Conservation (phyloP, 768 basidiomycete genomes). For the Lactarius akahatsu region DNA sequence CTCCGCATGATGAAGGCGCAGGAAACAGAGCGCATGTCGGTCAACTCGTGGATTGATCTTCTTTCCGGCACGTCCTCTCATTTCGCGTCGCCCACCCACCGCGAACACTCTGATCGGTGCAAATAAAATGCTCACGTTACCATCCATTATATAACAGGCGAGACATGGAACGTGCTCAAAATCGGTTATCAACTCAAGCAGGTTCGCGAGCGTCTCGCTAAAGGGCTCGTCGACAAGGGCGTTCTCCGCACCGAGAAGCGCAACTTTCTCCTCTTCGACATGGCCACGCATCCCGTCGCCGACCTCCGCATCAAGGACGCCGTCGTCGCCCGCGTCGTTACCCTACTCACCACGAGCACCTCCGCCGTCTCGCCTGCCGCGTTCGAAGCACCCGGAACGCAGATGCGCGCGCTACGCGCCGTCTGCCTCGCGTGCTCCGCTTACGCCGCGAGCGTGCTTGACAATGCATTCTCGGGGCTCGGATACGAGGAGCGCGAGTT, state of each 20-base stretch:
- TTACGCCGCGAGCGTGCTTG: constrained; percentile 92
- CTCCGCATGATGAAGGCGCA: constrained; percentile 92
- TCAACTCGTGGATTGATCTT: constrained; percentile 94
- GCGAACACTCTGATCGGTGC: constrained; percentile 1
- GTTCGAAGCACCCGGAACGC: constrained; percentile 72
- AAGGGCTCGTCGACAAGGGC: constrained; percentile 97
- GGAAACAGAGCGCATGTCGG: constrained; percentile 68
- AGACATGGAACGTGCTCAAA: constrained; percentile 99
- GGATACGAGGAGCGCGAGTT: constrained; percentile 92
- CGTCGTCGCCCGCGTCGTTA: constrained; percentile 71
- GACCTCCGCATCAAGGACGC: constrained; percentile 88
- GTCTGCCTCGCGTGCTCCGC: constrained; percentile 88
- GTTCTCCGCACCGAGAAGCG: constrained; percentile 98
- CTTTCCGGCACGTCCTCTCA: constrained; percentile 69
- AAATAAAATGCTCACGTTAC: not conserved
- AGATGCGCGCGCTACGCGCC: constrained; percentile 76
- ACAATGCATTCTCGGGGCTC: constrained; percentile 87
- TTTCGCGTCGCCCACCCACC: not conserved
- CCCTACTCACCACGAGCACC: constrained; percentile 81
- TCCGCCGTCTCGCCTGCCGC: constrained; percentile 74
- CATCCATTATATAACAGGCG: constrained; percentile 52
- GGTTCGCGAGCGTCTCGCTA: constrained; percentile 95
- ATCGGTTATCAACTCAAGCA: constrained; percentile 99
- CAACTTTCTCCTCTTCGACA: constrained; percentile 98
- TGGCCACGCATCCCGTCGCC: constrained; percentile 98